Percentiles rank a stretch among this genome's conserved stretches.
These are phyloP conservation scores for Chlamydomonas reinhardtii DNA, from an alignment of 163 green algal genomes.

Conservation along the genomic window DNA sequence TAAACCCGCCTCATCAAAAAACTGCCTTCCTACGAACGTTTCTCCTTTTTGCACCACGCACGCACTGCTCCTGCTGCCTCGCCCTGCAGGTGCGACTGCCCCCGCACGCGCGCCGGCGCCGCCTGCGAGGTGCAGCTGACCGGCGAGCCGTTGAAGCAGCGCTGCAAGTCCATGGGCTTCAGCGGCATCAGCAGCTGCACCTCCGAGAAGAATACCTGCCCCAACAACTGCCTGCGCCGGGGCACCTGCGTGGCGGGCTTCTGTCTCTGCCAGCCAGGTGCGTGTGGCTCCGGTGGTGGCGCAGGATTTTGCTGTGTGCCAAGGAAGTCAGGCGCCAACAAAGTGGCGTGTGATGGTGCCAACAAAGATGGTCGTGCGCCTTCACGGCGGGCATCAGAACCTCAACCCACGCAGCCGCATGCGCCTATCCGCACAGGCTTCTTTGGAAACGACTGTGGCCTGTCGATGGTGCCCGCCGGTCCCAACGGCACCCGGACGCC, in stretches of 20 bases:
- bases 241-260: constrained; percentile 31
- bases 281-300: too few relatives aligned
- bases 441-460: constrained; percentile 38
- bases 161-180: constrained; percentile 1
- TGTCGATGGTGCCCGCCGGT: constrained; percentile 32
- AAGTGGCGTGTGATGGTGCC: too few relatives aligned
- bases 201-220: background rate
- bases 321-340: too few relatives aligned
- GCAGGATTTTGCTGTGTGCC: too few relatives aligned
- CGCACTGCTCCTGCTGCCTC: too few relatives aligned
- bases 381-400: too few relatives aligned
- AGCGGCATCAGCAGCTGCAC: background rate
- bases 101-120: background rate
- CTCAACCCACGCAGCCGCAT: too few relatives aligned
- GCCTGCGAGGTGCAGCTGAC: constrained; percentile 3
- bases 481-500: background rate
- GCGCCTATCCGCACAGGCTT: background rate
- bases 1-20: too few relatives aligned
- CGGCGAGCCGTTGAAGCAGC: background rate
- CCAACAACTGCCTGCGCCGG: constrained; percentile 21
- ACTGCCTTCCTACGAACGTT: too few relatives aligned
- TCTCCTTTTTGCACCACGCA: too few relatives aligned
- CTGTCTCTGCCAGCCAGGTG: constrained; percentile 42
- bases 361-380: too few relatives aligned
- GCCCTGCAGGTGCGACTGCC: constrained; percentile 50